Evolutionary conservation across 2,329 filamentous ascomycete species (phyloP), one percentile per base, ranked within the genome.

Genomic region (Rutstroemia sp.): DNA sequence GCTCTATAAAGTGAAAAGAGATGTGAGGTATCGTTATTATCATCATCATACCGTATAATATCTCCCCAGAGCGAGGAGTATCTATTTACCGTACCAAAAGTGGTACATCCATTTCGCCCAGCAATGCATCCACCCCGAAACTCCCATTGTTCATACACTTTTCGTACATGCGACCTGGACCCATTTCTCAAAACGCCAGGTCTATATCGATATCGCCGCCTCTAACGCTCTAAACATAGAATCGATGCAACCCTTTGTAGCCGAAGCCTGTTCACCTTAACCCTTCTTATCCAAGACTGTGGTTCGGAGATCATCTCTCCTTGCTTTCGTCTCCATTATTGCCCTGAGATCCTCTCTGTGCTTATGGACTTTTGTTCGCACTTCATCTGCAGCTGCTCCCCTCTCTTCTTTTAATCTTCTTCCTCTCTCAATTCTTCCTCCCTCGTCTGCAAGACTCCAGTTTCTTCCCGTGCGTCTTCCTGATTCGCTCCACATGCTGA

Each of bases 401-500:
- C 62, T 58, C 25, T 65, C 63, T 38, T 65, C 66, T 21, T 63
- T 65, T 27, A 68, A 53, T 40, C 63, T 59, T 48, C 60, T 59
- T 16, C 60, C 50, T 36, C 65, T 58, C 39, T 64, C 62, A 5
- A 44, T 55, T 23, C 64, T 61, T 21, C 65, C 65, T 42, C 58
- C 61, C 39, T 47, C 58, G 36, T 66, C 64, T 47, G 62, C 64
- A 47, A 63, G 59, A 45, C 67, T 65, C 65, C 67, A 69, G 46
- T 61, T 66, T 4, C 67, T 53, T 1, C 66, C 65, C 47, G 58
- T 61, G 30, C 61, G 55, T 21, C 50, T 12, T 2, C 68, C 67
- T 4, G 59, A 61, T 59, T 70, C 68, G 21, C 68, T 65, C 66
- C 67, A 92, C 90, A 96, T 96, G 68, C 87, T 89, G 61, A 96